Percentiles rank a stretch among this genome's conserved stretches.
phyloP scores from a whole-genome alignment of 768 basidiomycete genomes.

The Ephemerocybe angulata region DNA sequence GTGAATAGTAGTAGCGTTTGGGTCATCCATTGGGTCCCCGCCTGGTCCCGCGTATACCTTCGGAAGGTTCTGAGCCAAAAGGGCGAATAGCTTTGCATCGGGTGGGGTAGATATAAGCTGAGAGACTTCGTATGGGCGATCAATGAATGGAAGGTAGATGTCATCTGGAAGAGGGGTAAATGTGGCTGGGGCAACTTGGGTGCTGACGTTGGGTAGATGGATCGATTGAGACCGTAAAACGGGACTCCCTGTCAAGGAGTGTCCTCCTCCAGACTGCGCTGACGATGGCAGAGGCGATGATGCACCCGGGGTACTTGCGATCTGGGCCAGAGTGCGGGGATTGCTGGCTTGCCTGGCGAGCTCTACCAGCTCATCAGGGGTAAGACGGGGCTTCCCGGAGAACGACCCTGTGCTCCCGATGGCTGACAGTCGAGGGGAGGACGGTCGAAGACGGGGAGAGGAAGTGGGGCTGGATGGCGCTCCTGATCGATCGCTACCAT shows the following conservation, averaged over 20 bases:
- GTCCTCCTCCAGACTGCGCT: not conserved
- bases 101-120: constrained; percentile 62
- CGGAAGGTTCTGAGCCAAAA: constrained; percentile 70
- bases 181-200: constrained; percentile 42
- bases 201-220: constrained; percentile 7
- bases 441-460: constrained; percentile 46
- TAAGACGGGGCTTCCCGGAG: constrained; percentile 46
- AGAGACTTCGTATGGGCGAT: constrained; percentile 73
- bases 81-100: constrained; percentile 66
- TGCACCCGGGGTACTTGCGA: constrained; percentile 9
- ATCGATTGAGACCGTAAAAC: constrained; percentile 21
- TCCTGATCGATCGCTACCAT: not conserved
- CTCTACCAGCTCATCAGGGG: constrained; percentile 72
- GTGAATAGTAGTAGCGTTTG: constrained; percentile 13
- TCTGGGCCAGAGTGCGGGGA: constrained; percentile 24
- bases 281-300: constrained; percentile 26
- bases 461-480: constrained; percentile 28
- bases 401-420: constrained; percentile 11
- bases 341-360: constrained; percentile 62
- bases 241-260: constrained; percentile 9
- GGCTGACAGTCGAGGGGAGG: constrained; percentile 40
- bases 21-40: not conserved
- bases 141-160: constrained; percentile 82
- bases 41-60: constrained; percentile 13
- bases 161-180: constrained; percentile 76